A percentile compares a stretch with the other conserved stretches of the same genome.
phyloP scores from a whole-genome alignment of 176 grass and related monocot genomes.

The Aechmea fasciata region DNA sequence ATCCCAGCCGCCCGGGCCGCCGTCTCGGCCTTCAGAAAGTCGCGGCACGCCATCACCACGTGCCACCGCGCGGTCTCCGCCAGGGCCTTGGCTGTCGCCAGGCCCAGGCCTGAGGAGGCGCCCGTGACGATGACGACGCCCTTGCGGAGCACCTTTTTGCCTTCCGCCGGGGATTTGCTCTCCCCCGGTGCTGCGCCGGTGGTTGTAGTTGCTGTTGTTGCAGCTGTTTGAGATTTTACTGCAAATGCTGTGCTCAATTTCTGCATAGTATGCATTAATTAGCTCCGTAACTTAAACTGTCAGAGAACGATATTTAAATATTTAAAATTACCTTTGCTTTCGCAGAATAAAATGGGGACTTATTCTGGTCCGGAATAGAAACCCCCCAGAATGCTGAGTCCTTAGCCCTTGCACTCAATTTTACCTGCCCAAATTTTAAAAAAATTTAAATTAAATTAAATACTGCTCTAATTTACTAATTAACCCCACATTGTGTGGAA shows the following conservation, averaged over 20 bases:
- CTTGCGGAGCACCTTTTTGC: conserved; percentile 71
- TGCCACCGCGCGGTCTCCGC: conserved; percentile 81
- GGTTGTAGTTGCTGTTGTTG: conserved; percentile 18
- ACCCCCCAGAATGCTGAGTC: conserved; percentile 26
- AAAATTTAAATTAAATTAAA: not conserved
- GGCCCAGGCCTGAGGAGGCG: conserved; percentile 74
- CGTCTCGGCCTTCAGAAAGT: conserved; percentile 74
- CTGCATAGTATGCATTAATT: conserved; percentile 12
- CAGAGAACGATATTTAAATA: too few species aligned
- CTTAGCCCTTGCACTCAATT: conserved; percentile 15
- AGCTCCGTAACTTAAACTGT: not conserved
- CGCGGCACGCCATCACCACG: conserved; percentile 85
- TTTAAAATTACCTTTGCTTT: conserved; percentile 16
- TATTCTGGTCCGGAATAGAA: conserved; percentile 22
- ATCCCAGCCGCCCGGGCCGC: conserved; percentile 63
- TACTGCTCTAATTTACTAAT: not conserved
- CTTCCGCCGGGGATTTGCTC: not conserved
- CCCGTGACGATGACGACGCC: conserved; percentile 80
- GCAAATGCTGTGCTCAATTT: conserved; percentile 16
- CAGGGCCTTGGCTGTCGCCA: conserved; percentile 71
- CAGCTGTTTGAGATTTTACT: conserved; percentile 44
- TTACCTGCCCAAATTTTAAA: conserved; percentile 11
- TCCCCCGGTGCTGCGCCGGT: conserved; percentile 31
- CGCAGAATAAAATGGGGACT: conserved; percentile 8
- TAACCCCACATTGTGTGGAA: not conserved